Base-by-base conservation (phyloP, 2,329 filamentous ascomycete species). In the Trichophyton simii region DNA sequence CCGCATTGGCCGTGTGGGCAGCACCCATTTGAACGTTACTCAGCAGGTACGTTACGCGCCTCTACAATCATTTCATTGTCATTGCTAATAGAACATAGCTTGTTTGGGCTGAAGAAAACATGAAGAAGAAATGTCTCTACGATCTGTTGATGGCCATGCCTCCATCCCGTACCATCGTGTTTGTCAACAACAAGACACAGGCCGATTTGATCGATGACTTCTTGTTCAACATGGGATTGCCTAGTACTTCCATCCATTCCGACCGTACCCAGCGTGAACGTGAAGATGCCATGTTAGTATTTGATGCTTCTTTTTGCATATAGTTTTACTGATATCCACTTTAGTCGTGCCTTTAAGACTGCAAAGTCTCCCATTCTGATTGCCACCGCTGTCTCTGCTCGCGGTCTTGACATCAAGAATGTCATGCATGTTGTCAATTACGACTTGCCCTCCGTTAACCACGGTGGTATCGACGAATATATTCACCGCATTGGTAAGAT, bases 361-460 rank as follows among this genome's bases (percentile, higher is more conserved):
- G 92, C 88, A 1, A 82, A 81, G 36, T 80, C 82, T 8, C 91
- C 92, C 0, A 88, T 99, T 61, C 74, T 99, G 62, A 83, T 97
- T 63, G 85, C 92, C 9, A 97, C 92, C 22, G 89, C 89, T 57
- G 83, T 99, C 59, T 86, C 87, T 59, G 88, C 90, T 69, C 90
- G 94, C 67, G 94, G 94, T 5, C 85, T 96, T 38, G 91, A 97
- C 67, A 87, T 96, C 41, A 83, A 83, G 62, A 90, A 94, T 66
- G 87, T 97, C 4, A 84, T 86, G 78, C 90, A 96, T 65, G 88
- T 99, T 63, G 87, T 99, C 80, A 97, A 99, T 76, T 97, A 86
- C 67, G 91, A 97, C 64, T 78, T 97, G 1, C 92, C 92, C 0
- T 84, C 80, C 3, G 75, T 79, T 50, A 78, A 84, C 0, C 82